Conservation (phyloP, 1,284 basidiomycete species). For the Naganishia albida region DNA sequence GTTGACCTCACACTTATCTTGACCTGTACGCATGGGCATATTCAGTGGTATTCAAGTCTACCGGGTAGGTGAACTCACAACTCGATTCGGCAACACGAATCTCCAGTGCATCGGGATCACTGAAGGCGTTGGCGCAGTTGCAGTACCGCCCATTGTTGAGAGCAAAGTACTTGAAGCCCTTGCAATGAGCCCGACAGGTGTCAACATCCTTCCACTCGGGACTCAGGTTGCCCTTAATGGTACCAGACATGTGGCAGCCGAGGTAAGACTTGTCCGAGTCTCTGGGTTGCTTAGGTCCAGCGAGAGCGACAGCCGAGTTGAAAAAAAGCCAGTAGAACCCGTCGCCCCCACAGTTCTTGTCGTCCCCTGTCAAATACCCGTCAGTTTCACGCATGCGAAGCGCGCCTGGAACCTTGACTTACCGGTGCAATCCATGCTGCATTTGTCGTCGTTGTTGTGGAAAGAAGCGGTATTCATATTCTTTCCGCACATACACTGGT, state of each 20-base stretch:
- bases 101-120: conserved; percentile 8
- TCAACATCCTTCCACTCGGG: conserved; percentile 19
- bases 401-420: neutral
- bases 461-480: conserved; percentile 11
- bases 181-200: conserved; percentile 25
- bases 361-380: neutral
- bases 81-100: conserved; percentile 22
- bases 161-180: conserved; percentile 30
- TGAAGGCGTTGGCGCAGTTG: conserved; percentile 15
- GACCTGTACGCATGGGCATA: conserved; percentile 8
- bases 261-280: conserved; percentile 28
- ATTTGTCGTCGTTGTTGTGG: conserved; percentile 12
- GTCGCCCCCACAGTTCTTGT: conserved; percentile 22
- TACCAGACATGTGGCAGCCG: conserved; percentile 20
- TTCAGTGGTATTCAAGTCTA: neutral
- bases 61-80: conserved; percentile 4
- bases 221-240: conserved; percentile 5
- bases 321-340: conserved; percentile 16
- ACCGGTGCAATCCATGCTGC: conserved; percentile 25
- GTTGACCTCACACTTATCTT: conserved; percentile 24
- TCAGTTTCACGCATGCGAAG: neutral
- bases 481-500: conserved; percentile 25
- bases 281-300: conserved; percentile 22
- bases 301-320: conserved; percentile 22
- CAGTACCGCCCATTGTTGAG: conserved; percentile 26